A percentile compares a stretch with the other conserved stretches of the same genome.
Evolutionary conservation across 2,329 filamentous ascomycete species (phyloP).

Genomic region (Aspergillus piperis): DNA sequence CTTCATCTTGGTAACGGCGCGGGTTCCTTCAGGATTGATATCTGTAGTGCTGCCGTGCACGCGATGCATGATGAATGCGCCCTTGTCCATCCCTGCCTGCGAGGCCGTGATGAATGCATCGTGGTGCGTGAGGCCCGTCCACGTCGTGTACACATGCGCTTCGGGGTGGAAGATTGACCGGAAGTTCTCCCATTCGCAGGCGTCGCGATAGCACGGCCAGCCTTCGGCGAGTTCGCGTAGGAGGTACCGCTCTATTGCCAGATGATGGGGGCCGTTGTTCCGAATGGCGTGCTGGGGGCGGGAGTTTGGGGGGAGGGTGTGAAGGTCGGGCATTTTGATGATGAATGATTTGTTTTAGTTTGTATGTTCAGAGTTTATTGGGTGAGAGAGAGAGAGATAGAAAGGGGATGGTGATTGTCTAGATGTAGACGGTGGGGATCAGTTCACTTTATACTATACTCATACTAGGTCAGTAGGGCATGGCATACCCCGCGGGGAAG

Average conservation of each 20-base stretch:
- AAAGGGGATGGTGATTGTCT: too few relatives aligned
- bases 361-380: too few relatives aligned
- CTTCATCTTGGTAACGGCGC: slow-evolving; percentile 54
- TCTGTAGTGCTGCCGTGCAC: slow-evolving; percentile 48
- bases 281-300: slow-evolving; percentile 44
- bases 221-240: slow-evolving; percentile 53
- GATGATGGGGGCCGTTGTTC: slow-evolving; percentile 50
- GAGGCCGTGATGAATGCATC: slow-evolving; percentile 53
- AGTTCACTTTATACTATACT: too few relatives aligned
- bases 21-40: slow-evolving; percentile 41
- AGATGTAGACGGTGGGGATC: too few relatives aligned
- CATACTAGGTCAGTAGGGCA: too few relatives aligned
- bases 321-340: slow-evolving; percentile 30
- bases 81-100: slow-evolving; percentile 52
- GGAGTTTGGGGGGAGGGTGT: slow-evolving; percentile 39
- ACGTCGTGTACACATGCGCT: slow-evolving; percentile 55
- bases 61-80: slow-evolving; percentile 61
- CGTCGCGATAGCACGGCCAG: slow-evolving; percentile 53
- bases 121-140: slow-evolving; percentile 49
- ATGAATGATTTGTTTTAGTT: too few relatives aligned
- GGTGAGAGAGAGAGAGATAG: too few relatives aligned
- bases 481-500: too few relatives aligned
- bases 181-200: slow-evolving; percentile 57
- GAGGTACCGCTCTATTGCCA: slow-evolving; percentile 50
- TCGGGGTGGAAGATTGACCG: slow-evolving; percentile 52